Percentiles rank a stretch among this genome's conserved stretches.
Evolutionary conservation across 768 basidiomycete species (phyloP).

Genomic region (Russula virescens): DNA sequence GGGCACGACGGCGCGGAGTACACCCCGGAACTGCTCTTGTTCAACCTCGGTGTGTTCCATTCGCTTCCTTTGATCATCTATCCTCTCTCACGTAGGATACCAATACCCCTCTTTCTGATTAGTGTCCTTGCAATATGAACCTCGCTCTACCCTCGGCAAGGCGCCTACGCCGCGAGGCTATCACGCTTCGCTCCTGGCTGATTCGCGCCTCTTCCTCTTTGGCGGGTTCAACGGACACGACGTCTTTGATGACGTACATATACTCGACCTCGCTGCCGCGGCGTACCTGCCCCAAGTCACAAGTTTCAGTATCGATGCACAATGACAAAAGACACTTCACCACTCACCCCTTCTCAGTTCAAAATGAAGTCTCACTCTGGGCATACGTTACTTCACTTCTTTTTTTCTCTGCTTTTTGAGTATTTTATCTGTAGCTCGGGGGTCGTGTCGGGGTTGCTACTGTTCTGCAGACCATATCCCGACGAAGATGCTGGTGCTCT

Average conservation of each 20-base stretch:
- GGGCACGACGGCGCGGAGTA: slow-evolving; percentile 83
- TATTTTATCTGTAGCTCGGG: too few species aligned
- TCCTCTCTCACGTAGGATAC: too few species aligned
- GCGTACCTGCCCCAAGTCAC: slow-evolving; percentile 91
- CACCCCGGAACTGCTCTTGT: slow-evolving; percentile 65
- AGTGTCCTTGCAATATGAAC: slow-evolving; percentile 86
- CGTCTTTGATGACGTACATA: slow-evolving; percentile 79
- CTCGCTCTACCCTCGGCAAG: slow-evolving; percentile 59
- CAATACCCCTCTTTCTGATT: background rate
- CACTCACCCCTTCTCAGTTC: too few species aligned
- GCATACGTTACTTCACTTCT: too few species aligned
- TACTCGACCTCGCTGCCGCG: slow-evolving; percentile 79
- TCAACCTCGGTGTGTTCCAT: slow-evolving; percentile 66
- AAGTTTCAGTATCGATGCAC: slow-evolving; percentile 37
- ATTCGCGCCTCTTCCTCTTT: slow-evolving; percentile 79
- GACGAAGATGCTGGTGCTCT: too few species aligned
- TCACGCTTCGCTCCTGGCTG: slow-evolving; percentile 75
- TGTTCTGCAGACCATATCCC: too few species aligned
- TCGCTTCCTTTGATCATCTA: background rate
- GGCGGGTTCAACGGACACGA: slow-evolving; percentile 85
- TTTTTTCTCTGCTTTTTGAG: too few species aligned
- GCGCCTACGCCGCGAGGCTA: slow-evolving; percentile 76
- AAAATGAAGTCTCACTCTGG: too few species aligned
- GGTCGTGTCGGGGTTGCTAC: too few species aligned
- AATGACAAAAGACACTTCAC: slow-evolving; percentile 7